phyloP scores from a whole-genome alignment of 1,284 basidiomycete species.

The Marasmius tenuissimus region DNA sequence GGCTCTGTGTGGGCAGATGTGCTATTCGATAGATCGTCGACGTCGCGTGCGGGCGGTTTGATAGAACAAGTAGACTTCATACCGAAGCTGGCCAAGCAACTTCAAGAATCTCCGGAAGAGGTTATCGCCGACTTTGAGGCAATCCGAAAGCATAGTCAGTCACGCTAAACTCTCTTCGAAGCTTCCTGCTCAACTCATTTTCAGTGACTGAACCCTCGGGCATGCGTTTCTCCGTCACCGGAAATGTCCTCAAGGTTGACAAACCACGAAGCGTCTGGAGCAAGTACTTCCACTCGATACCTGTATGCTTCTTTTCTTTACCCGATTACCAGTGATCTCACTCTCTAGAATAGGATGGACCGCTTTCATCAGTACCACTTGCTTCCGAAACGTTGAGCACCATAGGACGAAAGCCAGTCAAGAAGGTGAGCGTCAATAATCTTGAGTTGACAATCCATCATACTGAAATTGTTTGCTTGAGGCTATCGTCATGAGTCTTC shows the following conservation, averaged over 20 bases:
- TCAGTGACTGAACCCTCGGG: constrained; percentile 80
- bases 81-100: constrained; percentile 70
- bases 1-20: constrained; percentile 72
- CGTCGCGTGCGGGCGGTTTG: constrained; percentile 71
- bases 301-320: constrained; percentile 42
- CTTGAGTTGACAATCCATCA: background rate
- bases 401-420: constrained; percentile 73
- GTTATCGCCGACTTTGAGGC: constrained; percentile 77
- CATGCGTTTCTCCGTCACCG: constrained; percentile 85
- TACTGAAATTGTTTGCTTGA: constrained; percentile 30
- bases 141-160: constrained; percentile 69
- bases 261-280: constrained; percentile 75
- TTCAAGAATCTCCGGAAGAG: constrained; percentile 74
- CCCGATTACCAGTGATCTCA: background rate
- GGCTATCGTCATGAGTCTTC: constrained; percentile 86
- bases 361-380: constrained; percentile 69
- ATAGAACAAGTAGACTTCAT: constrained; percentile 80
- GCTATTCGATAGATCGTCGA: constrained; percentile 73
- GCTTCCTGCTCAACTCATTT: constrained; percentile 3
- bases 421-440: constrained; percentile 49
- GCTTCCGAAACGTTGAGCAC: constrained; percentile 72
- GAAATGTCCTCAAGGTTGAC: constrained; percentile 76
- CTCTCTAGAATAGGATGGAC: constrained; percentile 42
- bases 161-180: background rate
- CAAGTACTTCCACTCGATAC: constrained; percentile 65